Percentiles rank a stretch among this genome's conserved stretches.
Conservation (phyloP, 768 basidiomycete species). For the Russula virescens region DNA sequence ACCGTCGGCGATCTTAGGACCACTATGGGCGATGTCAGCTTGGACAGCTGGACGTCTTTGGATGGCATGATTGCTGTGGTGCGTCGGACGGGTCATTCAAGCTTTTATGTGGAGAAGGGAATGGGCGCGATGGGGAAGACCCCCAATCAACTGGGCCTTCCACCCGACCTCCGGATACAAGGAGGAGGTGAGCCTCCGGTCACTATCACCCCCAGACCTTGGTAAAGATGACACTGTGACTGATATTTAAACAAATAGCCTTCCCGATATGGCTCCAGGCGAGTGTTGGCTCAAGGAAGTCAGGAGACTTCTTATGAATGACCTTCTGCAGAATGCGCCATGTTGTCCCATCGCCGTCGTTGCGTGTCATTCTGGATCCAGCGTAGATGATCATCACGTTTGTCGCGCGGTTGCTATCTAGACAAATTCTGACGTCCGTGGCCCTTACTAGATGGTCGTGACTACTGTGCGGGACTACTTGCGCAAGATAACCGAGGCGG, state of each 20-base stretch:
- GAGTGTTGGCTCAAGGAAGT: constrained; percentile 19
- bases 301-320: background rate
- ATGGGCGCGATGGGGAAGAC: constrained; percentile 81
- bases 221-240: background rate
- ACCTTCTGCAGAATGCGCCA: constrained; percentile 55
- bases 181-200: constrained; percentile 62
- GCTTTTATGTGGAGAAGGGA: constrained; percentile 81
- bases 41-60: constrained; percentile 74
- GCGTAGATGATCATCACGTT: constrained; percentile 74
- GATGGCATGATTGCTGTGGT: constrained; percentile 80
- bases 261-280: constrained; percentile 86
- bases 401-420: constrained; percentile 27
- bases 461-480: constrained; percentile 65
- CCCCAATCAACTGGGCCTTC: constrained; percentile 63
- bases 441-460: constrained; percentile 47
- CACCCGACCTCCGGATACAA: constrained; percentile 56
- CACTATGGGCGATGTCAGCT: constrained; percentile 61
- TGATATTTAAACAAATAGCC: constrained; percentile 38
- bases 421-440: constrained; percentile 2
- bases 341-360: constrained; percentile 77
- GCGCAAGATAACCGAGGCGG: constrained; percentile 43
- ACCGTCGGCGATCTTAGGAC: constrained; percentile 78
- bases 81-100: constrained; percentile 75
- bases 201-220: background rate
- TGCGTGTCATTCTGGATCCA: constrained; percentile 78